Base-by-base conservation (phyloP, 805 yeast genomes). In the Isabelozyma pseudorhagii region DNA sequence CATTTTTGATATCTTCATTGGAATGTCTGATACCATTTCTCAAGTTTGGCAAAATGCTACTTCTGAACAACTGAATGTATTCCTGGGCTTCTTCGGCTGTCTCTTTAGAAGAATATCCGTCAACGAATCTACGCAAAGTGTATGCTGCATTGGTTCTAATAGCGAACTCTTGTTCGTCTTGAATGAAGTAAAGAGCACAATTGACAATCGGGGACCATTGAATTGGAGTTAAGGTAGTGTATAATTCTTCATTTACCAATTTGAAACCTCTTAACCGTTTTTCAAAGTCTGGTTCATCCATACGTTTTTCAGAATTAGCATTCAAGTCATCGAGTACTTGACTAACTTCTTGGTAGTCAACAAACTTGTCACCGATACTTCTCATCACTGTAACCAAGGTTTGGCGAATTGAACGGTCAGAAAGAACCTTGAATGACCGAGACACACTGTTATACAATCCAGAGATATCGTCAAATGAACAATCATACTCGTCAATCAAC, bases 191-290 rank as follows among this genome's bases (percentile, higher is more conserved):
- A 39, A 94, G 72, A 50, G 83, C 75, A 47, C 83, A 81, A 62
- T 85, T 79, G 17, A 94, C 49, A 3, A 94, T 59, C 3, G 97
- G 97, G 8, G 80, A 55, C 98, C 98, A 94, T 57, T 89, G 89
- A 3, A 66, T 41, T 0, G 79, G 71, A 0, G 79, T 61, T 2
- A 87, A 67, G 0, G 60, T 51, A 5, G 46, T 9, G 60, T 77
- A 88, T 3, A 68, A 55, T 1, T 63, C 64, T 51, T 89, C 94
- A 57, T 83, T 87, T 46, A 93, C 74, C 14, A 59, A 61, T 47
- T 82, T 80, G 64, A 81, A 93, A 0, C 93, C 89, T 4, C 75
- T 71, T 43, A 93, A 70, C 52, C 96, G 77, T 47, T 79, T 79
- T 50, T 84, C 93, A 64, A 85, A 93, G 67, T 94, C 96, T 41